Evolutionary conservation across 768 basidiomycete genomes (phyloP).

Genomic region (Hydnomerulius pinastri): DNA sequence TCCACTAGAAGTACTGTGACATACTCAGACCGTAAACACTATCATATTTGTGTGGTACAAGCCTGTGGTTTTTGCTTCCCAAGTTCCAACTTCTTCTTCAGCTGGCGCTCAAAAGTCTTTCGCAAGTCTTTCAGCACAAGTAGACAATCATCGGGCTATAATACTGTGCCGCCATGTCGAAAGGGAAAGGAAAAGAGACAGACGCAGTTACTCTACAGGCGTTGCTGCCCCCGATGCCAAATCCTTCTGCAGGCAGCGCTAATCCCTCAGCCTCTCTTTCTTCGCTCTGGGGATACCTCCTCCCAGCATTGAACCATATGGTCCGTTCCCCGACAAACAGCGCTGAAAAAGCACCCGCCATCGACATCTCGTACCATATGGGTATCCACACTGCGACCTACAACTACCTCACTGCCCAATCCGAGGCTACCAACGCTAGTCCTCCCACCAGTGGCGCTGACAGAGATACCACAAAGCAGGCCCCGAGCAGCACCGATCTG

Average conservation of each 20-base stretch:
- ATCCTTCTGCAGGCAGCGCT: constrained; percentile 62
- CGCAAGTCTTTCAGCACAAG: background rate
- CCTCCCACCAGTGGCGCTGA: constrained; percentile 23
- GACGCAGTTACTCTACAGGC: constrained; percentile 22
- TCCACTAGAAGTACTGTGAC: background rate
- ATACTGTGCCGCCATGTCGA: constrained; percentile 27
- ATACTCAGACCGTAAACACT: background rate
- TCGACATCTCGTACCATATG: constrained; percentile 72
- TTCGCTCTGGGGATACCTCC: constrained; percentile 72
- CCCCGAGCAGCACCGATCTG: constrained; percentile 62
- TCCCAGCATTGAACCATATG: constrained; percentile 77
- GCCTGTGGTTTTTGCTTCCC: no score
- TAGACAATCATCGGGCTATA: no score
- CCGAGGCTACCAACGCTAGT: constrained; percentile 42
- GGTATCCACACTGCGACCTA: constrained; percentile 83
- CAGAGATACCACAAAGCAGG: constrained; percentile 27
- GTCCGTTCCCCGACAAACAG: constrained; percentile 67
- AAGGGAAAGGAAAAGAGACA: constrained; percentile 31
- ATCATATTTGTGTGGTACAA: background rate
- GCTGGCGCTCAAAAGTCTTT: background rate
- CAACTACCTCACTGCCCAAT: constrained; percentile 73
- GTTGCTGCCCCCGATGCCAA: constrained; percentile 43
- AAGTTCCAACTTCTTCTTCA: background rate
- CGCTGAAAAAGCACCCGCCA: constrained; percentile 61
- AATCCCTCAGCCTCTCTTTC: constrained; percentile 74